These are phyloP conservation scores for Naganishia liquefaciens DNA, from an alignment of 1,284 basidiomycete species.

Conservation along the genomic window DNA sequence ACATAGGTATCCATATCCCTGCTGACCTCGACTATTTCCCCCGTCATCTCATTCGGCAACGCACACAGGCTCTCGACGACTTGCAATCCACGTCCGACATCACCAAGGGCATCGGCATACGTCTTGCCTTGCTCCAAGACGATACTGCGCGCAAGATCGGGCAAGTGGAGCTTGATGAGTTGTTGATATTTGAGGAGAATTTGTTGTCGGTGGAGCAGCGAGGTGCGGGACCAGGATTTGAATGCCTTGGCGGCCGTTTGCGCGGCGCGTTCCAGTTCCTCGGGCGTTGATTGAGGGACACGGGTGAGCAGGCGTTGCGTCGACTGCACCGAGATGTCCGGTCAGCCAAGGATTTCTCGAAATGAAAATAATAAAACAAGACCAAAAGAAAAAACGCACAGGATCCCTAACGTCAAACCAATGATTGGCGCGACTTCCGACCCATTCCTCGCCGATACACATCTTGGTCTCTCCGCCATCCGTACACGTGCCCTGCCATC, in stretches of 20 bases:
- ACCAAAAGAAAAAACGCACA: slow-evolving; percentile 55
- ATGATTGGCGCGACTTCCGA: slow-evolving; percentile 67
- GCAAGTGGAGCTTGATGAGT: slow-evolving; percentile 53
- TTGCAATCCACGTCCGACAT: slow-evolving; percentile 88
- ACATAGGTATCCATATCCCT: slow-evolving; percentile 92
- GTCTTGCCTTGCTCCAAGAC: slow-evolving; percentile 87
- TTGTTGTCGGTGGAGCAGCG: slow-evolving; percentile 80
- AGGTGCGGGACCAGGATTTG: slow-evolving; percentile 80
- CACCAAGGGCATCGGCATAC: slow-evolving; percentile 85
- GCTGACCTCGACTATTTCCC: slow-evolving; percentile 90
- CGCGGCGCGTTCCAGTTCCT: slow-evolving; percentile 84
- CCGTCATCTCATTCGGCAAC: slow-evolving; percentile 79
- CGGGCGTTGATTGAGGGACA: slow-evolving; percentile 82
- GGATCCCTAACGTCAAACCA: slow-evolving; percentile 89
- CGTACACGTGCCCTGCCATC: slow-evolving; percentile 31
- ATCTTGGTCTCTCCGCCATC: slow-evolving; percentile 61
- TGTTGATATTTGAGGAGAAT: slow-evolving; percentile 78
- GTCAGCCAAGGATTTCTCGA: not conserved
- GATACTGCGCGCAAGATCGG: slow-evolving; percentile 49
- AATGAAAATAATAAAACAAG: not conserved
- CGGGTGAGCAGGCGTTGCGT: slow-evolving; percentile 84
- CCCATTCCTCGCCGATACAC: slow-evolving; percentile 79
- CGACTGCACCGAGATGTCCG: slow-evolving; percentile 59
- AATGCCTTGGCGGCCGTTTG: slow-evolving; percentile 82
- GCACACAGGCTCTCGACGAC: slow-evolving; percentile 88